Evolutionary conservation across 2,329 filamentous ascomycete species (phyloP).

Genomic region (Sporothrix brasiliensis): DNA sequence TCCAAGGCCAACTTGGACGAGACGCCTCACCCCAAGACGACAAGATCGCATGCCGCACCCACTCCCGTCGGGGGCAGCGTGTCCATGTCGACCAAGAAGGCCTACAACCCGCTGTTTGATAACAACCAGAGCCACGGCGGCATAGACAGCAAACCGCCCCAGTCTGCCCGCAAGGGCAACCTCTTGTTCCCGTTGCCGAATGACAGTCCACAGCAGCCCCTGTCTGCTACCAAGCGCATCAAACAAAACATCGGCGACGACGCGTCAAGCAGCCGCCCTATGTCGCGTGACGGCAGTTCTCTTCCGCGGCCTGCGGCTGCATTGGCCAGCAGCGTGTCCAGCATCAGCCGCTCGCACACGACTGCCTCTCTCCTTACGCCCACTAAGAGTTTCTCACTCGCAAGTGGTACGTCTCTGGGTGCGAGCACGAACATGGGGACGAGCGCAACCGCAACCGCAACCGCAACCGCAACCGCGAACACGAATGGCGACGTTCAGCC

Average conservation of each 20-base stretch:
- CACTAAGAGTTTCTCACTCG: conserved; percentile 68
- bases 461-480: neutral
- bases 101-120: conserved; percentile 38
- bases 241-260: conserved; percentile 71
- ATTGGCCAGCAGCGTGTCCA: conserved; percentile 33
- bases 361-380: conserved; percentile 70
- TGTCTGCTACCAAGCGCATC: conserved; percentile 66
- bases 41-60: conserved; percentile 23
- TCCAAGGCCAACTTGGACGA: conserved; percentile 66
- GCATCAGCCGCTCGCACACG: conserved; percentile 51
- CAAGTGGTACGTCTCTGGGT: conserved; percentile 55
- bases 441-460: neutral
- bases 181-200: conserved; percentile 34
- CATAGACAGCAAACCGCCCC: conserved; percentile 36
- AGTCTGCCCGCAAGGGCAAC: conserved; percentile 36
- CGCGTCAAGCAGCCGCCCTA: conserved; percentile 64
- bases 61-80: neutral
- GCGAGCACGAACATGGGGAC: conserved; percentile 40
- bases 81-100: conserved; percentile 38
- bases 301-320: conserved; percentile 47
- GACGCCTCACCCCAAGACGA: conserved; percentile 48
- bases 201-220: conserved; percentile 39
- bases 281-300: conserved; percentile 55
- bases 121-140: conserved; percentile 38
- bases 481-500: neutral